Conservation (phyloP, 345 rosid species). For the Heritiera fomes region DNA sequence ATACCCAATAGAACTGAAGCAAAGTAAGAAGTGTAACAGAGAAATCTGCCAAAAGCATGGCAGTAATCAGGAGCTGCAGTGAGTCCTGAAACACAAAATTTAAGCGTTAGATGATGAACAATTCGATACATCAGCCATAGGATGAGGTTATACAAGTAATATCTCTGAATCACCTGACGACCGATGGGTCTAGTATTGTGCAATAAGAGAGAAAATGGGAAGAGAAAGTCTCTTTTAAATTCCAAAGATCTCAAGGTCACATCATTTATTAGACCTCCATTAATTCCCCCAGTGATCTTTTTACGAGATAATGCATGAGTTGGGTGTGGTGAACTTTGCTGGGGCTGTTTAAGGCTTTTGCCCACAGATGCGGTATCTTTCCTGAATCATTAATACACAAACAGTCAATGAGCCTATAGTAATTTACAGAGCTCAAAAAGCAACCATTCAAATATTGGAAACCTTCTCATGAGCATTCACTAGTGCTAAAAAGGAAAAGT, state of each 20-base stretch:
- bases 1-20: conserved; percentile 92
- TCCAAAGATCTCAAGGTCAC: conserved; percentile 71
- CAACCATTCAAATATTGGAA: neutral
- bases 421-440: neutral
- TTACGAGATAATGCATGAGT: conserved; percentile 78
- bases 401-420: conserved; percentile 20
- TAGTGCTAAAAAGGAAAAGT: too few species aligned
- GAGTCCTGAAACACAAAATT: conserved; percentile 64
- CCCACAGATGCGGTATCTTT: conserved; percentile 43
- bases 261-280: conserved; percentile 83
- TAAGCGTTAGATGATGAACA: conserved; percentile 10
- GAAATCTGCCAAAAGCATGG: conserved; percentile 87
- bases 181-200: conserved; percentile 89
- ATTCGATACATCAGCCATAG: conserved; percentile 4
- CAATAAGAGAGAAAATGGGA: conserved; percentile 74
- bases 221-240: conserved; percentile 68
- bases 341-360: conserved; percentile 53
- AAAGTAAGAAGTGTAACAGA: conserved; percentile 78
- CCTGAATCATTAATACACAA: conserved; percentile 42
- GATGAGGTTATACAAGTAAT: conserved; percentile 8
- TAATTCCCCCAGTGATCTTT: conserved; percentile 82
- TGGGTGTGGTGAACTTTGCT: conserved; percentile 51
- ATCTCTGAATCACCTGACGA: conserved; percentile 64
- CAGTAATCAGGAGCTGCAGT: conserved; percentile 71
- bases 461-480: neutral